These are phyloP conservation scores for Pachysandra terminalis DNA, from an alignment of 164 flowering plant species.

Conservation along the genomic window DNA sequence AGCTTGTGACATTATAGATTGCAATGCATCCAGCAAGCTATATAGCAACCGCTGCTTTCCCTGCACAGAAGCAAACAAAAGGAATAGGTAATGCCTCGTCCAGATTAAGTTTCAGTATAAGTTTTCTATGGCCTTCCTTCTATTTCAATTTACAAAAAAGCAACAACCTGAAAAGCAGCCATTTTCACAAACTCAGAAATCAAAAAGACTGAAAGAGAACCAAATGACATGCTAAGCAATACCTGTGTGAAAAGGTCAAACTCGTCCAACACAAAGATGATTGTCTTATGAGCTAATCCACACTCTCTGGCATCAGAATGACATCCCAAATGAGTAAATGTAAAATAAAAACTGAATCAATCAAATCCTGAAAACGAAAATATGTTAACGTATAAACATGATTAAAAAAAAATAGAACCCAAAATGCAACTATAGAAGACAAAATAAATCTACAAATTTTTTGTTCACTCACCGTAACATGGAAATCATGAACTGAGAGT, in stretches of 20 bases:
- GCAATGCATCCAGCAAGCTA: slow-evolving; percentile 97
- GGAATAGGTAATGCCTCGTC: neutral
- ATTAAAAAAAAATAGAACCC: neutral
- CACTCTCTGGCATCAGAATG: slow-evolving; percentile 61
- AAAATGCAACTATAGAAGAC: neutral
- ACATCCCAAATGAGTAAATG: slow-evolving; percentile 6
- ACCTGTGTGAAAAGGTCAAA: slow-evolving; percentile 96
- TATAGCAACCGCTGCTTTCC: slow-evolving; percentile 93
- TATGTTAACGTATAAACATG: neutral
- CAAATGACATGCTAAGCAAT: slow-evolving; percentile 11
- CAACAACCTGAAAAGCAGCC: neutral
- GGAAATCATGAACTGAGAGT: slow-evolving; percentile 78
- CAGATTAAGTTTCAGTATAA: neutral
- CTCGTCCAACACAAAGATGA: slow-evolving; percentile 85
- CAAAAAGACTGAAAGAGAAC: neutral
- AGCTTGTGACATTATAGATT: slow-evolving; percentile 92
- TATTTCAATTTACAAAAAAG: neutral
- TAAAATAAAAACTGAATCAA: neutral
- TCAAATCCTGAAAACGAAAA: too few relatives aligned
- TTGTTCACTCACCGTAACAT: slow-evolving; percentile 75
- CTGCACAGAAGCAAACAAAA: slow-evolving; percentile 34
- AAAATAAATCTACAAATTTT: neutral
- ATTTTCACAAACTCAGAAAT: neutral
- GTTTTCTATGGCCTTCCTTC: neutral
- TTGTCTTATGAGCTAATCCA: slow-evolving; percentile 90